A percentile compares a stretch with the other conserved stretches of the same genome.
phyloP scores from a whole-genome alignment of 495 filamentous ascomycete genomes.

The Hypoxylon rickii region DNA sequence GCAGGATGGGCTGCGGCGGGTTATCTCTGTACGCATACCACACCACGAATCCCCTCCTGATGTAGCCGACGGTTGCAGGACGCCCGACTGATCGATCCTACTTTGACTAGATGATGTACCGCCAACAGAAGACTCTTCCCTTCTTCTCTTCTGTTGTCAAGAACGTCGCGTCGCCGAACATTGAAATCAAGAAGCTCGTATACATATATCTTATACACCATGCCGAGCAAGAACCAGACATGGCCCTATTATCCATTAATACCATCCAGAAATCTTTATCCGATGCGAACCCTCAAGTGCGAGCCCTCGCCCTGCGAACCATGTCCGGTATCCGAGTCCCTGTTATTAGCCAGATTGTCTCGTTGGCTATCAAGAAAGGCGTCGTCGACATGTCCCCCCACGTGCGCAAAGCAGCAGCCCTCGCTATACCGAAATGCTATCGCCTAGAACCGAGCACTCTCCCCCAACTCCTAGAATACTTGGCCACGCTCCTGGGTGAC shows the following conservation, averaged over 20 bases:
- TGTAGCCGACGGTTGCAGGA: not conserved
- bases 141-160: conserved; percentile 97
- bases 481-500: conserved; percentile 78
- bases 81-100: conserved; percentile 29
- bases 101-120: conserved; percentile 82
- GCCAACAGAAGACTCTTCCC: conserved; percentile 75
- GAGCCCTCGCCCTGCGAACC: conserved; percentile 86
- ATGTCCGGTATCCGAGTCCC: conserved; percentile 97
- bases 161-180: conserved; percentile 86
- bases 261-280: conserved; percentile 97
- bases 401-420: conserved; percentile 88
- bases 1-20: conserved; percentile 85
- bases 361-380: conserved; percentile 89
- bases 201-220: conserved; percentile 97
- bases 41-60: not conserved
- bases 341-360: conserved; percentile 99
- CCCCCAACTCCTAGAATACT: conserved; percentile 80
- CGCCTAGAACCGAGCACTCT: conserved; percentile 84
- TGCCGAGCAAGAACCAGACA: conserved; percentile 92
- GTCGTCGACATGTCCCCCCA: conserved; percentile 91
- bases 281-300: conserved; percentile 84
- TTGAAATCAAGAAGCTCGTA: conserved; percentile 96
- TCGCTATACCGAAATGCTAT: conserved; percentile 98
- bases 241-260: conserved; percentile 94
- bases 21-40: conserved; percentile 73